Evolutionary conservation across 768 basidiomycete species (phyloP), one percentile per base, ranked within the genome.

Genomic region (Mycena maculata): DNA sequence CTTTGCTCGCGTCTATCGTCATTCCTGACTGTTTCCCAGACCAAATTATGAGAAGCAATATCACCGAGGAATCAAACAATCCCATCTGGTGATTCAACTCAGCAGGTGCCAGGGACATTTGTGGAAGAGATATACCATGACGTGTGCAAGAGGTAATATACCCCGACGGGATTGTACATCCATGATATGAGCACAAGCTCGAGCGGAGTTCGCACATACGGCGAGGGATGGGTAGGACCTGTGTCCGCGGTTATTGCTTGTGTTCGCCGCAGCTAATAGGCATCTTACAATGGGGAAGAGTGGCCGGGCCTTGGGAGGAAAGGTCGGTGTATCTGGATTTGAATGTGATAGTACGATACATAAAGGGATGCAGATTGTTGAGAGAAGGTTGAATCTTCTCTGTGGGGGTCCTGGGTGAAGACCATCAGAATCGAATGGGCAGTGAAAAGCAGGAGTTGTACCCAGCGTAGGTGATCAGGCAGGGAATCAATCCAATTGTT

Each of bases 41-140:
- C 88, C 84, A 89, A 20, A 90, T 81, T 30, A 86, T 86, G 39
- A 90, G 76, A 39, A 90, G 77, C 11, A 89, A 77, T 28, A 89
- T 82, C 44, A 89, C 82, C 5, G 83, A 84, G 3, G 86, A 80
- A 15, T 83, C 83, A 71, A 87, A 86, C 0, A 84, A 77, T n/a
- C 80, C 69, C 75, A 83, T 77, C 82, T 80, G 41, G 18, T 11
- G 38, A 38, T 36, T 39, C 30, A 47, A 39, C 49, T 57, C 33
- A 52, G n/a, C 36, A 16, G 38, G 16, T 38, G 11, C 25, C 15
- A 15, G 4, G 27, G 57, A 23, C 42, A 9, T 33, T 50, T 3
- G 12, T 23, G 13, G 47, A 33, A 31, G 8, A 25, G 11, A 6
- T n/a, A 49, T 66, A 69, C 68, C 68, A 47, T 57, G 49, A 70